phyloP scores from a whole-genome alignment of 2,329 filamentous ascomycete genomes.

The Ceratocystis ficicola region DNA sequence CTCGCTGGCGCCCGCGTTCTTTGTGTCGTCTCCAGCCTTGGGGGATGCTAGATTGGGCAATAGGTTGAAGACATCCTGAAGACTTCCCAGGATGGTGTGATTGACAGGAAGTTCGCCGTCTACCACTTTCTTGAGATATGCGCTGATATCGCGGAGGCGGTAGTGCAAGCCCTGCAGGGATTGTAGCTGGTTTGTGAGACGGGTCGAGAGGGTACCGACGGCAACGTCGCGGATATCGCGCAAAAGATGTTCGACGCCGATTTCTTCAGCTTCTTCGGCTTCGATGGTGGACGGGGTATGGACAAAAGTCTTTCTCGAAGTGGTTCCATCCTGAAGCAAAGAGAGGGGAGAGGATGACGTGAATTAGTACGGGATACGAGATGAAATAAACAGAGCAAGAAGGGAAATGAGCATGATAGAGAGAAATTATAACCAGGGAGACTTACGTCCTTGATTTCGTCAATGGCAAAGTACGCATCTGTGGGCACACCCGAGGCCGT shows the following conservation, averaged over 20 bases:
- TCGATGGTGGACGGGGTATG: slow-evolving; percentile 98
- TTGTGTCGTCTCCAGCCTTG: slow-evolving; percentile 47
- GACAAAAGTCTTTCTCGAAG: slow-evolving; percentile 92
- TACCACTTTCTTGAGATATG: slow-evolving; percentile 91
- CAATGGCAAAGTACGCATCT: slow-evolving; percentile 96
- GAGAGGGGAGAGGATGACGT: neutral
- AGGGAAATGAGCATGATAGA: neutral
- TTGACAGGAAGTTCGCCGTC: slow-evolving; percentile 89
- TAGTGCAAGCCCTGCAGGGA: slow-evolving; percentile 93
- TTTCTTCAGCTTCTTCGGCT: slow-evolving; percentile 97
- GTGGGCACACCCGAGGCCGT: slow-evolving; percentile 97
- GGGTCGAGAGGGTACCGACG: slow-evolving; percentile 87
- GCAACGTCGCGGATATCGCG: slow-evolving; percentile 97
- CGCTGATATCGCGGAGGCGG: slow-evolving; percentile 84
- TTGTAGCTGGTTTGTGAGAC: slow-evolving; percentile 94
- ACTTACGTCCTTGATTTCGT: slow-evolving; percentile 82
- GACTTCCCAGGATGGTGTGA: slow-evolving; percentile 89
- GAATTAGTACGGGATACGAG: neutral
- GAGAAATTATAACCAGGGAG: neutral
- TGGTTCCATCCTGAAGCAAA: slow-evolving; percentile 73
- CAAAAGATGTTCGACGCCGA: slow-evolving; percentile 93
- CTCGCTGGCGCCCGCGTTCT: slow-evolving; percentile 53
- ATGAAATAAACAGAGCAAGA: slow-evolving; percentile 13
- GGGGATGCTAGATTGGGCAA: slow-evolving; percentile 90
- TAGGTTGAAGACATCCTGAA: slow-evolving; percentile 99